Evolutionary conservation across 2,329 filamentous ascomycete species (phyloP).

Genomic region (Orbilia blumenaviensis): DNA sequence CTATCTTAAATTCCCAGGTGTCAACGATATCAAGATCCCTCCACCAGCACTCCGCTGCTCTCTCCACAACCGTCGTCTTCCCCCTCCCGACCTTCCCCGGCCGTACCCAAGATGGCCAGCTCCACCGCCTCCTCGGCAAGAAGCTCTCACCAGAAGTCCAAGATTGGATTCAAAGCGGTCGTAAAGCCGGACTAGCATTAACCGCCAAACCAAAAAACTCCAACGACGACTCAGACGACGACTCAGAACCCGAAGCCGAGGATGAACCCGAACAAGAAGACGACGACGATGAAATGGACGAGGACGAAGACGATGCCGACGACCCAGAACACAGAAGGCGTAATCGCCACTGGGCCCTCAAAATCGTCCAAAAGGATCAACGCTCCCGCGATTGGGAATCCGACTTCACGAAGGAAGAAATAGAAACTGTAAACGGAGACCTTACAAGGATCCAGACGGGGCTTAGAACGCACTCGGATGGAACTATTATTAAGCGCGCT

Average conservation of each 20-base stretch:
- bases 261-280: conserved; percentile 4
- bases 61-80: conserved; percentile 67
- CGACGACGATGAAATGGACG: conserved; percentile 49
- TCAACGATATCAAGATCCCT: conserved; percentile 67
- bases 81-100: conserved; percentile 67
- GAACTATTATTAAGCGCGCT: conserved; percentile 30
- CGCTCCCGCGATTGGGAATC: conserved; percentile 46
- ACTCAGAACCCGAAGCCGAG: conserved; percentile 14
- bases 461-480: conserved; percentile 26
- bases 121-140: conserved; percentile 68
- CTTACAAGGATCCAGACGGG: conserved; percentile 40
- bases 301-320: conserved; percentile 2
- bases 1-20: conserved; percentile 65
- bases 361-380: conserved; percentile 41
- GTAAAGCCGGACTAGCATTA: conserved; percentile 56
- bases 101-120: conserved; percentile 63
- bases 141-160: conserved; percentile 69
- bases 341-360: conserved; percentile 45
- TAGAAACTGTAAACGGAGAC: conserved; percentile 27
- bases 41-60: conserved; percentile 64
- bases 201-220: conserved; percentile 7
- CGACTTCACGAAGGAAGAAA: conserved; percentile 48
- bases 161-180: conserved; percentile 68
- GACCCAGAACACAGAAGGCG: conserved; percentile 26
- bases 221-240: conserved; percentile 20